phyloP scores from a whole-genome alignment of 495 filamentous ascomycete genomes.

The Xylaria intraflava region DNA sequence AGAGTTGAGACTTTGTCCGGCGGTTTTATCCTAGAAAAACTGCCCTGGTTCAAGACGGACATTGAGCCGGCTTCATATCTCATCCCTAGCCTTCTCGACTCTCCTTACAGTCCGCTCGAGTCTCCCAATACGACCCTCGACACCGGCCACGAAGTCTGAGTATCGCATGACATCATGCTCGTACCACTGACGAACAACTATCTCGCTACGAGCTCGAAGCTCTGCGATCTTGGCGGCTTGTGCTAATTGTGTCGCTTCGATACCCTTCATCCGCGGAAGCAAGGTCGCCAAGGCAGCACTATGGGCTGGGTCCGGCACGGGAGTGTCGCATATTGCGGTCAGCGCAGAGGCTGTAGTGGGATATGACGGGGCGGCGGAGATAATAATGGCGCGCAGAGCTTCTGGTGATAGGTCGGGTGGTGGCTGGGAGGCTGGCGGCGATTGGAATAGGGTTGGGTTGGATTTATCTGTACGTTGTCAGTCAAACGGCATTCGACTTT shows the following conservation, averaged over 20 bases:
- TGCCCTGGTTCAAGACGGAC: neutral
- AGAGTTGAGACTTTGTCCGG: too few species aligned
- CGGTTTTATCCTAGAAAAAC: too few species aligned
- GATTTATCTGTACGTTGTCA: conserved; percentile 30
- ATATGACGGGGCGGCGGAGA: conserved; percentile 67
- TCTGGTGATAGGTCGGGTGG: conserved; percentile 38
- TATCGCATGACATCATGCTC: conserved; percentile 61
- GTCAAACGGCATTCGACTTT: neutral
- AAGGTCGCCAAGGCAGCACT: conserved; percentile 64
- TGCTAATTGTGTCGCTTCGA: conserved; percentile 57
- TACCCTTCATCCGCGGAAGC: conserved; percentile 61
- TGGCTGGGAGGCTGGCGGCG: conserved; percentile 28
- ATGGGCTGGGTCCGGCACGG: conserved; percentile 61
- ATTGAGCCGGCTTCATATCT: conserved; percentile 15
- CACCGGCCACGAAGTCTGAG: conserved; percentile 66
- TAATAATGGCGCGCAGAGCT: conserved; percentile 58
- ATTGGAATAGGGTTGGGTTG: conserved; percentile 43
- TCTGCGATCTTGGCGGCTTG: conserved; percentile 68
- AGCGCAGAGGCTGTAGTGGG: conserved; percentile 71
- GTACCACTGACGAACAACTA: conserved; percentile 73
- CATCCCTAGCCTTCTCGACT: conserved; percentile 38
- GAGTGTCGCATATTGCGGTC: conserved; percentile 67
- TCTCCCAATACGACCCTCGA: conserved; percentile 60
- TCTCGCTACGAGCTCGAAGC: conserved; percentile 65
- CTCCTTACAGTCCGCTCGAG: conserved; percentile 61